Percentiles rank a stretch among this genome's conserved stretches.
Conservation (phyloP, 106 monocot genomes). For the Phalaenopsis equestris region DNA sequence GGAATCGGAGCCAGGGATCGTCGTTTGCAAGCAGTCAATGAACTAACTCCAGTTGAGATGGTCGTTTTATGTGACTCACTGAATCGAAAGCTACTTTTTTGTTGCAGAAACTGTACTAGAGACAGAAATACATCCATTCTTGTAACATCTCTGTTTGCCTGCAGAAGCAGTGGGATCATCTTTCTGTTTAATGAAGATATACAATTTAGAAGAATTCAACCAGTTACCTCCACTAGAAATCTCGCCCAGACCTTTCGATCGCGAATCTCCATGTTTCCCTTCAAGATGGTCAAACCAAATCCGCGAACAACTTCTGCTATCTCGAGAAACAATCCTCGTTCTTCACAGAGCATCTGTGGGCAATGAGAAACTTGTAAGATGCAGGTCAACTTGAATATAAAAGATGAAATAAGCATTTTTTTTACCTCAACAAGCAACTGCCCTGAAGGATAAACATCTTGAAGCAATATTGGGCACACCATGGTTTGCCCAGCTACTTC, state of each 20-base stretch:
- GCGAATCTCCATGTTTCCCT: conserved; percentile 83
- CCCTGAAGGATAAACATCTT: conserved; percentile 76
- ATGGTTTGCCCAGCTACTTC: conserved; percentile 95
- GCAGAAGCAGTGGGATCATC: conserved; percentile 4
- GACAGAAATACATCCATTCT: conserved; percentile 97
- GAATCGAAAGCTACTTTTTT: conserved; percentile 29
- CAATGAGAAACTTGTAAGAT: background rate
- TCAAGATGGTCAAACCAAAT: conserved; percentile 84
- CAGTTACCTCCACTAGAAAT: conserved; percentile 75
- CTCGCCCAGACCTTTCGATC: conserved; percentile 75
- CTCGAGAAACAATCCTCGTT: conserved; percentile 86
- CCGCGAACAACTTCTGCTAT: conserved; percentile 90
- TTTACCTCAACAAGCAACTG: conserved; percentile 96
- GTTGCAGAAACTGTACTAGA: conserved; percentile 73
- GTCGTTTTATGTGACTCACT: background rate
- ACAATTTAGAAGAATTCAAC: too few relatives aligned
- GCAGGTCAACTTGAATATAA: background rate
- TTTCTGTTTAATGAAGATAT: background rate
- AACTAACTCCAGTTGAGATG: background rate
- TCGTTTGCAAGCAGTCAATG: background rate
- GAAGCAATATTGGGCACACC: conserved; percentile 84
- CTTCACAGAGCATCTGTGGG: conserved; percentile 93
- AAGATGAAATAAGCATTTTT: background rate
- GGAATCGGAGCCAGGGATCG: background rate
- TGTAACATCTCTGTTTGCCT: conserved; percentile 72